Evolutionary conservation across 768 basidiomycete species (phyloP).

Genomic region (Russula earlei): DNA sequence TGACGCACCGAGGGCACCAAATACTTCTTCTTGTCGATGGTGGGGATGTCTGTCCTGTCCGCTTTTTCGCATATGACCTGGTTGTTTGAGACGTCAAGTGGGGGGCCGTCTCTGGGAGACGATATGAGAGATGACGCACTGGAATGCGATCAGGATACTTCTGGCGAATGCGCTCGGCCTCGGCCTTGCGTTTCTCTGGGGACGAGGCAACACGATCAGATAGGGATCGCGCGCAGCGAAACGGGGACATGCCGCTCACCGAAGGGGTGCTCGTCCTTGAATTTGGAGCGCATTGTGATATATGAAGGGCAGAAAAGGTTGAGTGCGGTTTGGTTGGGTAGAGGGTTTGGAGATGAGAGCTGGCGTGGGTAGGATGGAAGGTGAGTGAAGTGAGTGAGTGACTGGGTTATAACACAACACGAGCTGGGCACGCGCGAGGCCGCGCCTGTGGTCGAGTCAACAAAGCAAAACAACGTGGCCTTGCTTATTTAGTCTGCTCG

Average conservation of each 20-base stretch:
- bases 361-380: not conserved
- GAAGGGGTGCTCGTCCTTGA: constrained; percentile 99
- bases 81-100: constrained; percentile 4
- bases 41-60: constrained; percentile 95
- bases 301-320: not conserved
- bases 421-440: not conserved
- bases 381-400: not conserved
- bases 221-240: constrained; percentile 23
- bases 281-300: constrained; percentile 76
- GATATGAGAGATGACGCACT: constrained; percentile 40
- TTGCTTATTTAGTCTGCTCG: constrained; percentile 2
- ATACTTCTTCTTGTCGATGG: constrained; percentile 99
- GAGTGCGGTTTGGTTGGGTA: constrained; percentile 12
- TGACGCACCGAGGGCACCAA: constrained; percentile 84
- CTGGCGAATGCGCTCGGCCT: constrained; percentile 96
- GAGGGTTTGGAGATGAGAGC: not conserved
- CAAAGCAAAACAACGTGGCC: constrained; percentile 15
- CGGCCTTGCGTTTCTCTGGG: constrained; percentile 97
- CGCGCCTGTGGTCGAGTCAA: constrained; percentile 8
- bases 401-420: constrained; percentile 12
- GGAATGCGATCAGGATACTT: constrained; percentile 99
- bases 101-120: not conserved
- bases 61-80: constrained; percentile 99
- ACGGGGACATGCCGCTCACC: constrained; percentile 45
- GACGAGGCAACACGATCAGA: constrained; percentile 26